These are phyloP conservation scores for Lachancea sp. DNA, from an alignment of 805 yeast genomes.

Conservation along the genomic window DNA sequence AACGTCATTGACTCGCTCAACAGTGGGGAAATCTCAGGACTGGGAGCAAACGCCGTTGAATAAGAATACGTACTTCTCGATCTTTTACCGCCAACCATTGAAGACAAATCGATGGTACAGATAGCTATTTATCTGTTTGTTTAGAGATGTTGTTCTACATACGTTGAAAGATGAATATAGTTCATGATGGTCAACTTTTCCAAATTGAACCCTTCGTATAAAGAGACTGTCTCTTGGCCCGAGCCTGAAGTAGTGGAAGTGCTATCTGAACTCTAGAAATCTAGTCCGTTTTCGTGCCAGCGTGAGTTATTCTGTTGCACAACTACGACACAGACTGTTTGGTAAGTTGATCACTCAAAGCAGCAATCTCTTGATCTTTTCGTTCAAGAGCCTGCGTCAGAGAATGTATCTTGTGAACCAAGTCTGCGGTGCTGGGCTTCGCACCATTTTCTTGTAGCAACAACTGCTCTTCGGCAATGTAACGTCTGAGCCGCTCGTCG, in stretches of 20 bases:
- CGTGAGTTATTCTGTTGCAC: no score
- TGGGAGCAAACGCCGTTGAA: no score
- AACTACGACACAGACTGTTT: background rate
- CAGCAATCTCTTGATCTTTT: conserved; percentile 34
- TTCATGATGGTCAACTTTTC: background rate
- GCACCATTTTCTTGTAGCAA: conserved; percentile 48
- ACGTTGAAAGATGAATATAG: no score
- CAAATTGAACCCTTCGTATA: background rate
- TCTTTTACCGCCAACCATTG: conserved; percentile 10
- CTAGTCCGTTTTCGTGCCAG: no score
- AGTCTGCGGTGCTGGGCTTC: conserved; percentile 47
- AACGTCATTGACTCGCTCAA: no score
- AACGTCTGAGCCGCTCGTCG: conserved; percentile 59
- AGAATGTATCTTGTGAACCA: conserved; percentile 51
- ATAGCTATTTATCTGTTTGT: no score
- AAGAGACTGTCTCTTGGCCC: no score
- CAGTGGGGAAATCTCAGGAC: no score
- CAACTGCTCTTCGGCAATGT: conserved; percentile 66
- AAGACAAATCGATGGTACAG: background rate
- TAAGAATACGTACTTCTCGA: conserved; percentile 5
- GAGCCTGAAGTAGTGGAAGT: no score
- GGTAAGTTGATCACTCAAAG: background rate
- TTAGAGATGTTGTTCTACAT: no score
- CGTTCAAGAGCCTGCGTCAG: conserved; percentile 41
- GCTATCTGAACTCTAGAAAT: no score